Base-by-base conservation (phyloP, 768 basidiomycete species). In the Calocera cornea region DNA sequence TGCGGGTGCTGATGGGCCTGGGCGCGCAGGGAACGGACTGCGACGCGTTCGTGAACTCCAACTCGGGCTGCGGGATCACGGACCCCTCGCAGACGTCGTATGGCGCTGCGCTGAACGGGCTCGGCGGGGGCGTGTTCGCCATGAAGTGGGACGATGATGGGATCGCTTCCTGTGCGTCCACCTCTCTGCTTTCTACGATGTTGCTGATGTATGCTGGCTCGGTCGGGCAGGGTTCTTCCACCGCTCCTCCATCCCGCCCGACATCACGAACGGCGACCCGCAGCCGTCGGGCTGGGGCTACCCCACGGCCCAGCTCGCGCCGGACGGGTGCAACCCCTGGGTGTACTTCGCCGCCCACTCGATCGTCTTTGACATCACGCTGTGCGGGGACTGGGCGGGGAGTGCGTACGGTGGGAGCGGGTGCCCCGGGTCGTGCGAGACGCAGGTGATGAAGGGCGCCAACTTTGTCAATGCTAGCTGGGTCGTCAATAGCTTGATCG, bases 111-210 rank as follows among this genome's bases (percentile, higher is more conserved):
- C 93, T 93, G 73, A 92, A 93, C 69, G 81, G 82, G 0, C 85
- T 84, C 72, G 84, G 87, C 11, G 92, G 92, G 2, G 92, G 92
- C 1, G 86, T 92, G 1, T 93, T 90, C 74, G 90, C 86, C 0
- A 91, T 92, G 89, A 87, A 88, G 71, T 94, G 92, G 92, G 89
- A 92, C 72, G 83, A 85, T 68, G 81, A 80, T 68, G 85, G 86
- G 1, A 90, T 92, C 67, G 83, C 85, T 41, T 82, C 90, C 70
- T 91, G 89, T 91, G 69, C 74, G 89, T 80, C n/a, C 10, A 38
- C 16, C 50, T 34, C 31, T 64, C 12, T 11, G 27, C 44, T n/a
- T 33, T 38, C 1, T 27, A 33, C 36, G 41, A 1, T 38, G 1
- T 41, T n/a, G 8, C 29, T 17, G 34, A 54, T 27, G 24, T 24